Evolutionary conservation across 73 alveolate species (phyloP), one percentile per base, ranked within the genome.

Genomic region (Symbiodinium pilosum): DNA sequence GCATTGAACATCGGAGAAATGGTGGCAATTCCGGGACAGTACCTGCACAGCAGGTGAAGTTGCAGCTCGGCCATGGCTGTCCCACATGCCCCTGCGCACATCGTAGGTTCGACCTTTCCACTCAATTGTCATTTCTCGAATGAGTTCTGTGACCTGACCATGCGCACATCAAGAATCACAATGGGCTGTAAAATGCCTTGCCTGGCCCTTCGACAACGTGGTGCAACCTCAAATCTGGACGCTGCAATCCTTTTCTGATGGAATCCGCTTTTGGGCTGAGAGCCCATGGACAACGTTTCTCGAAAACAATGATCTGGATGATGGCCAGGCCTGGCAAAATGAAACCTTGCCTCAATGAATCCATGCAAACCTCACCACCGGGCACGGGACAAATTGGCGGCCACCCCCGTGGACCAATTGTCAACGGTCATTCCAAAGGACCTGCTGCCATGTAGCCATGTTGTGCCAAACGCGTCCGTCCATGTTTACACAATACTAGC

Each of bases 51-150:
- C 71, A 30, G 26, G 71, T 30, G n/a, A 12, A 21, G 16, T 52
- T 54, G 32, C 8, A 30, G 18, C n/a, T n/a, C n/a, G n/a, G n/a
- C n/a, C n/a, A n/a, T n/a, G n/a, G n/a, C n/a, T n/a, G n/a, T n/a
- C n/a, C 71, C 71, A 30, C 71, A 54, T n/a, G n/a, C n/a, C 59
- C 16, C 16, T 64, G 77, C 77, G 77, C 36, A 64, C 97, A 34
- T 91, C 97, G 51, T 91, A 91, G 56, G 97, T 91, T 38, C 97
- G 97, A 21, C 97, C 97, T 39, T 91, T 91, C 97, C 97, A 91
- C 40, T 91, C 97, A 12, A 83, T 54, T 6, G 97, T 91, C 97
- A 91, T 91, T 41, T 91, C 97, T 91, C 77, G 75, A 75, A 91
- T 41, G 81, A 91, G 42, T 52, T 91, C 97, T 8, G 97, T 59